Evolutionary conservation across 2,329 filamentous ascomycete genomes (phyloP).

Genomic region (Curvularia verruculosa): DNA sequence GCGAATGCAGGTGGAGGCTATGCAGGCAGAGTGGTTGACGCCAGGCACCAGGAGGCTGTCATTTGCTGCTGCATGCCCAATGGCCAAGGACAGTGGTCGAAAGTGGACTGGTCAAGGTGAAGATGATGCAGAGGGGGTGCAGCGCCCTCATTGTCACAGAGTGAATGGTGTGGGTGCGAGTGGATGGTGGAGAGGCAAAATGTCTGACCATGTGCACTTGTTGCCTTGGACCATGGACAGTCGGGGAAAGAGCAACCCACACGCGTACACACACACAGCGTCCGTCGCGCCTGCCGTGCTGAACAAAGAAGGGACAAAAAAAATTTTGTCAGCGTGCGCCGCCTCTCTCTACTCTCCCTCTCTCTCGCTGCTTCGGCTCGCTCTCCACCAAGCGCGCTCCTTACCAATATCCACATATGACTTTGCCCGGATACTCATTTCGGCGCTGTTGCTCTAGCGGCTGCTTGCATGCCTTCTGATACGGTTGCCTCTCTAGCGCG

Average conservation of each 20-base stretch:
- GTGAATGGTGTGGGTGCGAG: slow-evolving; percentile 5
- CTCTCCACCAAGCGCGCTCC: background rate
- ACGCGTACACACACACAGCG: no score
- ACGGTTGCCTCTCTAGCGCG: background rate
- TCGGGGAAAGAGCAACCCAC: slow-evolving; percentile 20
- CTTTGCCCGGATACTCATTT: slow-evolving; percentile 1
- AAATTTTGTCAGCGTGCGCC: slow-evolving; percentile 7
- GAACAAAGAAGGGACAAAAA: background rate
- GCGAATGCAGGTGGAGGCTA: slow-evolving; percentile 26
- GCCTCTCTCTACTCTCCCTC: background rate
- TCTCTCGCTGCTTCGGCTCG: background rate
- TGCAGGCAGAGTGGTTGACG: slow-evolving; percentile 27
- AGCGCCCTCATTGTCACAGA: slow-evolving; percentile 17
- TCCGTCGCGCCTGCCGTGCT: slow-evolving; percentile 1
- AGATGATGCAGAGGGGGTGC: slow-evolving; percentile 17
- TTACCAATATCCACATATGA: slow-evolving; percentile 12
- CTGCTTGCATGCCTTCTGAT: background rate
- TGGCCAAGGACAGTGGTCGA: slow-evolving; percentile 27
- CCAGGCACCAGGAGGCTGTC: slow-evolving; percentile 29
- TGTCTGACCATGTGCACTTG: slow-evolving; percentile 28
- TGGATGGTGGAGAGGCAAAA: slow-evolving; percentile 4
- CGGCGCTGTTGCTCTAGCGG: slow-evolving; percentile 6
- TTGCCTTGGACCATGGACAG: slow-evolving; percentile 31
- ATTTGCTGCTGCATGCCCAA: slow-evolving; percentile 36
- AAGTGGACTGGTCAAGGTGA: slow-evolving; percentile 13